Evolutionary conservation across 2,329 filamentous ascomycete species (phyloP), one percentile per base, ranked within the genome.

Genomic region (Magnaporthiopsis incrustans): DNA sequence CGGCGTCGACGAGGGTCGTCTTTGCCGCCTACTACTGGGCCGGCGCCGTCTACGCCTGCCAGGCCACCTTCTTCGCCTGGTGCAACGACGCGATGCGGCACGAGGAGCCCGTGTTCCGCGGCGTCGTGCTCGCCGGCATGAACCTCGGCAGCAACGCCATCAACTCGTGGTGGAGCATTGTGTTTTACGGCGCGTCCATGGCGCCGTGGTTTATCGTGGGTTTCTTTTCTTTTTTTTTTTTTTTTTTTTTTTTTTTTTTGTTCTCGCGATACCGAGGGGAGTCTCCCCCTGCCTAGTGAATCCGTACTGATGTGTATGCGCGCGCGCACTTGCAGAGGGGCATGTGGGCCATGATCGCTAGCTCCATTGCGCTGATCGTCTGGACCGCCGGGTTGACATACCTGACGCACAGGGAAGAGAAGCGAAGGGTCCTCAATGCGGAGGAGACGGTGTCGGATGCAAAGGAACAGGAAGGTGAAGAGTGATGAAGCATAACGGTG

Each of bases 41-140:
- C 0, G 89, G 89, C 0, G 78, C 82, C 4, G 85, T 90, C 0
- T 91, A 91, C 68, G 88, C 88, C 0, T 89, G 88, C 69, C 88
- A 91, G 73, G 87, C 89, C 0, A 89, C 85, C 0, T 90, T 91
- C 68, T 91, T 91, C 68, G 88, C 89, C 0, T 91, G 88, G 88
- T 88, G 86, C 27, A 91, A 91, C 68, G 88, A 90, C 69, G 84
- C 85, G 2, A 83, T 89, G 76, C 80, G 85, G 10, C 82, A 83
- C 64, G 83, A 89, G 68, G 84, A 89, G 65, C 81, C 83, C 26
- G 80, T 86, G 59, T 82, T 87, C 68, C 79, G 89, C 4, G 85
- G 82, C 2, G 81, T 91, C 1, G 88, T 91, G 0, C 82, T 91
- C 50, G 88, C 88, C 0, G 84, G 85, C 15, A 91, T 91, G 89